Base-by-base conservation (phyloP, 108 stramenopile genomes). In the Nitzschia inconspicua region DNA sequence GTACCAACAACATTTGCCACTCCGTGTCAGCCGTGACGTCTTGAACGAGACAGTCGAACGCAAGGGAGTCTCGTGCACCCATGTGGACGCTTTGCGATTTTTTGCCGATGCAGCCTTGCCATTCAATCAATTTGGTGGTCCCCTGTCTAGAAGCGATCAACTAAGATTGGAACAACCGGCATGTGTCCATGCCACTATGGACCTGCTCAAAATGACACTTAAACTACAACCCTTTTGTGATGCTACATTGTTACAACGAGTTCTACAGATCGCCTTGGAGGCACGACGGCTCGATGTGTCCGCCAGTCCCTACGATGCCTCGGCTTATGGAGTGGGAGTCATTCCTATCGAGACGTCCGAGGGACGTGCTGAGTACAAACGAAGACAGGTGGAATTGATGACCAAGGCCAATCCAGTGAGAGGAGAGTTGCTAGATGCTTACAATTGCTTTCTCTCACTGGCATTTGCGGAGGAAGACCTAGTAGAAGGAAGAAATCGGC, bases 101-200 rank as follows among this genome's bases (percentile, higher is more conserved):
- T 97, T 96, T 70, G 89, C 94, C 0, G 92, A 89, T 10, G 91
- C 74, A 4, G 93, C 95, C 0, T 58, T 53, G 3, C 88, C 92
- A 3, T 65, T 89, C 60, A 93, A 93, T 63, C 65, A 63, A 43
- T 83, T 76, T 53, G 83, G 84, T 16, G 60, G 63, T 13, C 44
- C 51, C 6, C 63, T 93, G 30, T 60, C 72, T 24, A 64, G 85
- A 36, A 66, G 39, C 11, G 80, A 84, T 30, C 85, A 92, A 56
- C 65, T 88, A 44, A 55, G 60, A 9, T 55, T 88, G 9, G 70
- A 72, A 31, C 70, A 72, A 29, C 49, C 72, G 7, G 89, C 77
- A 1, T 95, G 93, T 66, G 80, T 97, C 3, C 97, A 97, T 72
- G 95, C 94, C 1, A 88, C 85, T 53, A 97, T 97, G 97, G 97